phyloP scores from a whole-genome alignment of 306 rosid species.

The Begonia fuchsioides region DNA sequence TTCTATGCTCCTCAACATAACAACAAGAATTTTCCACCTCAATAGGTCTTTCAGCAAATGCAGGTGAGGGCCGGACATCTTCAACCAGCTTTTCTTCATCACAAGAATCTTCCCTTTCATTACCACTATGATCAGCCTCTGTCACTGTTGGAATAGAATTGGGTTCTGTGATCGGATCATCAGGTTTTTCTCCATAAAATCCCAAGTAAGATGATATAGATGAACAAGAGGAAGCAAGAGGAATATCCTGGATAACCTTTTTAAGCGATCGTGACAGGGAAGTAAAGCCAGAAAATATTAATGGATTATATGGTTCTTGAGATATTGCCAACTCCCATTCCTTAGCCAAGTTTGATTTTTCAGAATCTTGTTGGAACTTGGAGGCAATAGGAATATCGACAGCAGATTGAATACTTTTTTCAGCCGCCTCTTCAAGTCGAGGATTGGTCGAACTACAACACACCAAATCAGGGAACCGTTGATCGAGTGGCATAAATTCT shows the following conservation, averaged over 20 bases:
- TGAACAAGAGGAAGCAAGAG: constrained; percentile 47
- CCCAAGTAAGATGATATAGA: constrained; percentile 63
- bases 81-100: constrained; percentile 34
- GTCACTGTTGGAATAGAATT: constrained; percentile 29
- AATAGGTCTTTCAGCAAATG: constrained; percentile 20
- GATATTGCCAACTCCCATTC: constrained; percentile 29
- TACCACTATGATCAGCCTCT: constrained; percentile 24
- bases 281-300: constrained; percentile 45
- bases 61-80: constrained; percentile 23
- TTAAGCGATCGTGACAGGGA: constrained; percentile 69
- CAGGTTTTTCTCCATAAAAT: constrained; percentile 33
- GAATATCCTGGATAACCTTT: constrained; percentile 67
- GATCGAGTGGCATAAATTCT: constrained; percentile 22
- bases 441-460: constrained; percentile 20
- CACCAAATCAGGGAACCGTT: constrained; percentile 19
- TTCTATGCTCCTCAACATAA: constrained; percentile 20
- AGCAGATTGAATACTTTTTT: constrained; percentile 31
- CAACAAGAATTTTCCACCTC: constrained; percentile 24
- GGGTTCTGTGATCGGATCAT: constrained; percentile 19
- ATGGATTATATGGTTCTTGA: constrained; percentile 55
- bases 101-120: constrained; percentile 30
- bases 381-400: constrained; percentile 39
- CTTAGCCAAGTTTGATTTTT: constrained; percentile 14
- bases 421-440: constrained; percentile 18
- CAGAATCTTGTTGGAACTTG: constrained; percentile 26